These are phyloP conservation scores for Russula emetica DNA, from an alignment of 768 basidiomycete genomes.

Conservation along the genomic window DNA sequence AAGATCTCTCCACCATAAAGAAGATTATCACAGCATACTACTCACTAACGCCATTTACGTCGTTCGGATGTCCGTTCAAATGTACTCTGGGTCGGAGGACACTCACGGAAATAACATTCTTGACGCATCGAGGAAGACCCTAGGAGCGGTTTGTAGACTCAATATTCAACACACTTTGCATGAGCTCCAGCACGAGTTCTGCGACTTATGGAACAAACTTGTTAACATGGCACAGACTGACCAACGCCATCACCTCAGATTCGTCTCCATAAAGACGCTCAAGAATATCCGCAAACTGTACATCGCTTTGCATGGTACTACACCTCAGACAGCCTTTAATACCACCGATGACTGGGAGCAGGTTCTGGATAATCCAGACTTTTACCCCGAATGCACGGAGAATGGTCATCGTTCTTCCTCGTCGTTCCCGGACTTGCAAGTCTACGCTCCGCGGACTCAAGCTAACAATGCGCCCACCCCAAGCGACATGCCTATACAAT, in stretches of 20 bases:
- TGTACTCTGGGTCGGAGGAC: background rate
- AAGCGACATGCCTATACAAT: no score
- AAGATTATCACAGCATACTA: background rate
- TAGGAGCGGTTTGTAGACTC: background rate
- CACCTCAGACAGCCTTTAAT: background rate
- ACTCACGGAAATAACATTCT: background rate
- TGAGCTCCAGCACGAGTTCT: background rate
- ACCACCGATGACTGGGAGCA: background rate
- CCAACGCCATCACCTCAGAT: background rate
- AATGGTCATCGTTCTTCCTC: background rate
- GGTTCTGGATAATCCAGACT: background rate
- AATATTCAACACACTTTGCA: background rate
- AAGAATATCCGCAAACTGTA: slow-evolving; percentile 7
- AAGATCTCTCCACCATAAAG: background rate
- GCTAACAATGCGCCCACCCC: no score
- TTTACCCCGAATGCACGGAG: background rate
- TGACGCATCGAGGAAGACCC: background rate
- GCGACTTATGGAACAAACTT: slow-evolving; percentile 1
- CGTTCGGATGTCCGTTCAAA: background rate
- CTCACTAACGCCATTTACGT: background rate
- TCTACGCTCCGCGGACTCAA: background rate
- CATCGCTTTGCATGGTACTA: background rate
- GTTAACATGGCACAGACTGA: background rate
- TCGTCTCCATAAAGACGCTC: background rate
- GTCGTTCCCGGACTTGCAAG: background rate